Evolutionary conservation across 805 yeast genomes (phyloP).

Genomic region (Wickerhamomyces bisporus): DNA sequence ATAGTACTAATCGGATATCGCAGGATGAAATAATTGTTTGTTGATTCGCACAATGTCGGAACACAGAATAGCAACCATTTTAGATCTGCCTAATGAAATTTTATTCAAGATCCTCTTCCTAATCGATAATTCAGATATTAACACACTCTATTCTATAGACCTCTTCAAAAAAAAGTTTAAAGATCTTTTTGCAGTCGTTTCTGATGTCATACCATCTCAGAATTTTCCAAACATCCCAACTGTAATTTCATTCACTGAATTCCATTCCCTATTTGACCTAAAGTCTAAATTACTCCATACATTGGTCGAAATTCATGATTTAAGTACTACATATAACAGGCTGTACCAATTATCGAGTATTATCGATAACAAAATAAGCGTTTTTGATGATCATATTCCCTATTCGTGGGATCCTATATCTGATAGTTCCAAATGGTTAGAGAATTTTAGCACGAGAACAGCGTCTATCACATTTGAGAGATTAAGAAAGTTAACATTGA

Average conservation of each 20-base stretch:
- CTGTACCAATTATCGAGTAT: conserved; percentile 1
- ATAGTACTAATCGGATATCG: no score
- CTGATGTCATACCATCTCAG: conserved; percentile 1
- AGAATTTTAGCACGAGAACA: conserved; percentile 3
- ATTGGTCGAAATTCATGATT: conserved; percentile 12
- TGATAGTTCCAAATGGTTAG: conserved; percentile 5
- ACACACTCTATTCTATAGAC: background rate
- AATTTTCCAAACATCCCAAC: background rate
- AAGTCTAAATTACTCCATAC: conserved; percentile 1
- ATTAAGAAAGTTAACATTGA: conserved; percentile 4
- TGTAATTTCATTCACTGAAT: background rate
- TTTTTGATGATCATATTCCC: conserved; percentile 10
- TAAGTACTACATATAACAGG: background rate
- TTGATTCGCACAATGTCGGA: no score
- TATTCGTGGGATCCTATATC: conserved; percentile 1
- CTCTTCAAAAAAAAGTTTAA: background rate
- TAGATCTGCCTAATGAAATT: conserved; percentile 1
- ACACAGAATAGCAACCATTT: background rate
- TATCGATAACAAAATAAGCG: conserved; percentile 5
- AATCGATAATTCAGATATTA: conserved; percentile 1
- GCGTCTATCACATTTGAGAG: conserved; percentile 9
- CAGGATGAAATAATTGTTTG: no score
- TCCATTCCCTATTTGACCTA: background rate
- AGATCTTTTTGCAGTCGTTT: conserved; percentile 1
- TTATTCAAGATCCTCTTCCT: background rate